A percentile compares a stretch with the other conserved stretches of the same genome.
Conservation (phyloP, 805 yeast species). For the Pichia cabralensis region DNA sequence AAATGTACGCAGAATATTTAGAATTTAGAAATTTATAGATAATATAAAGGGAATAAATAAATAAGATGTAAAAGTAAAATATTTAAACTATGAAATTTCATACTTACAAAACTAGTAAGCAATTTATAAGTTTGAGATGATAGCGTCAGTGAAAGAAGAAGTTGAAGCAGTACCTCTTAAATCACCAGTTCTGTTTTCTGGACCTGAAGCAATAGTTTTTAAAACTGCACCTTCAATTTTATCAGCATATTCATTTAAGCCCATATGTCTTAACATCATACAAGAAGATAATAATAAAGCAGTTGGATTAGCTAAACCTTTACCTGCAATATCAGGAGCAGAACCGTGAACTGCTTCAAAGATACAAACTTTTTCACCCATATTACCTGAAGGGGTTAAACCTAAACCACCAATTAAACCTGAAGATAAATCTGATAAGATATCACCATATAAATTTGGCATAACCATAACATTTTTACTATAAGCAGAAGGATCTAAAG, state of each 20-base stretch:
- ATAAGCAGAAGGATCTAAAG: slow-evolving; percentile 82
- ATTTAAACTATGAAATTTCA: no score
- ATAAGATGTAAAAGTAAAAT: neutral
- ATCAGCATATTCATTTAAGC: slow-evolving; percentile 70
- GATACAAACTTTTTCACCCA: slow-evolving; percentile 96
- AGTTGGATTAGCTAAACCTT: slow-evolving; percentile 98
- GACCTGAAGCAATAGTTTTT: slow-evolving; percentile 88
- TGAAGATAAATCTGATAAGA: slow-evolving; percentile 93
- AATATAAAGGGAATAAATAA: slow-evolving; percentile 3
- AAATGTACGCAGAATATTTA: no score
- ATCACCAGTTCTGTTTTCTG: slow-evolving; percentile 94
- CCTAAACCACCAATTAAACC: slow-evolving; percentile 99
- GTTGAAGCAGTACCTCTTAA: slow-evolving; percentile 90
- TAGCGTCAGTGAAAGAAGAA: slow-evolving; percentile 81
- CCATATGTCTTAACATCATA: slow-evolving; percentile 99
- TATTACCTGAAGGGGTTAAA: slow-evolving; percentile 97
- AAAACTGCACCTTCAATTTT: slow-evolving; percentile 81
- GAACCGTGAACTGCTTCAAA: slow-evolving; percentile 99
- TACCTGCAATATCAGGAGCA: slow-evolving; percentile 99
- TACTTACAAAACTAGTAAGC: neutral
- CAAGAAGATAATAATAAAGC: slow-evolving; percentile 91
- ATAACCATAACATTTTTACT: slow-evolving; percentile 84
- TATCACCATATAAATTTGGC: slow-evolving; percentile 99
- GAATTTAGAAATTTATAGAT: neutral
- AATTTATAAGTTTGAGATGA: slow-evolving; percentile 60